Conservation (phyloP, 768 basidiomycete genomes). For the Nidula microcarpa region DNA sequence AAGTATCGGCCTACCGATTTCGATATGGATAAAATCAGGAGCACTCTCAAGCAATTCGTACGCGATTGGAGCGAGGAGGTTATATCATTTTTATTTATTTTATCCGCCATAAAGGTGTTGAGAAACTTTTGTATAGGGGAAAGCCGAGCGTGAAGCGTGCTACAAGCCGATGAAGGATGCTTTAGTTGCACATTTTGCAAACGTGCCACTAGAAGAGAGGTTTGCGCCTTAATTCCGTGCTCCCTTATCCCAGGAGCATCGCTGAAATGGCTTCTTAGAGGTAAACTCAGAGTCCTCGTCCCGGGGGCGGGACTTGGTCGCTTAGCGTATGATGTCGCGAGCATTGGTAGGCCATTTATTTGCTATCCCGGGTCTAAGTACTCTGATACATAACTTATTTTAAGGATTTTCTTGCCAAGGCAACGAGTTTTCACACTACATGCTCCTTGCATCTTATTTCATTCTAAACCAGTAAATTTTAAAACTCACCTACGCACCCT, state of each 20-base stretch:
- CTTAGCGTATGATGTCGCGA: slow-evolving; percentile 84
- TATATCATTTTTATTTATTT: neutral
- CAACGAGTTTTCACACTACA: slow-evolving; percentile 95
- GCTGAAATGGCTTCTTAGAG: slow-evolving; percentile 22
- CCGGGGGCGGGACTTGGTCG: slow-evolving; percentile 90
- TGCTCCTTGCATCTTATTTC: slow-evolving; percentile 87
- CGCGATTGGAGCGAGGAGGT: slow-evolving; percentile 92
- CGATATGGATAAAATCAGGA: slow-evolving; percentile 88
- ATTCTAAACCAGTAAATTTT: slow-evolving; percentile 74
- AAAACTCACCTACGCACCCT: neutral
- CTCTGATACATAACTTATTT: neutral
- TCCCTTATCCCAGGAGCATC: too few relatives aligned
- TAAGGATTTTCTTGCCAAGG: slow-evolving; percentile 88
- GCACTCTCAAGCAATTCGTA: slow-evolving; percentile 90
- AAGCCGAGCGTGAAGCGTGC: slow-evolving; percentile 68
- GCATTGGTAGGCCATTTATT: slow-evolving; percentile 49
- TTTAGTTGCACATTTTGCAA: slow-evolving; percentile 58
- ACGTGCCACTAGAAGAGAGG: slow-evolving; percentile 57
- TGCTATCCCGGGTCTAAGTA: too few relatives aligned
- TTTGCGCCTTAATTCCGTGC: slow-evolving; percentile 5
- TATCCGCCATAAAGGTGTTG: neutral
- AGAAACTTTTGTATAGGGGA: slow-evolving; percentile 46
- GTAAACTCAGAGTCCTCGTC: slow-evolving; percentile 69
- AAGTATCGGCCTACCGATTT: slow-evolving; percentile 57
- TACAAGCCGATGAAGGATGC: slow-evolving; percentile 84